Percentiles rank a stretch among this genome's conserved stretches.
Conservation (phyloP, 768 basidiomycete genomes). For the Pulveroboletus frians region DNA sequence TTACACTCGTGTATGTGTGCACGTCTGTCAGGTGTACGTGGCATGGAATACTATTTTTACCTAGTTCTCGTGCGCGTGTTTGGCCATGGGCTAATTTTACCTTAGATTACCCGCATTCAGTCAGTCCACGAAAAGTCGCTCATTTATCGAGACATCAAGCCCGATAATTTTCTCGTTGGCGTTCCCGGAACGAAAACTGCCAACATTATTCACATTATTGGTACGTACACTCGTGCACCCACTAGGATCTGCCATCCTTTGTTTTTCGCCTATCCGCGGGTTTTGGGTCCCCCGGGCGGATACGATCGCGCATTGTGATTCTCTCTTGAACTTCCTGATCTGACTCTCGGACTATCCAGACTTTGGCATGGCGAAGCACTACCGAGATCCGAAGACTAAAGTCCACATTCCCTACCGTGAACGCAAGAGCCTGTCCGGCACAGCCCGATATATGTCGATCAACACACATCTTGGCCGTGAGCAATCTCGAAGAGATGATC, state of each 20-base stretch:
- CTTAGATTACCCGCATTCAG: conserved; percentile 90
- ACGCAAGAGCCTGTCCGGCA: conserved; percentile 92
- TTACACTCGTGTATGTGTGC: conserved; percentile 1
- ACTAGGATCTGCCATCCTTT: conserved; percentile 7
- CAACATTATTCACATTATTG: conserved; percentile 82
- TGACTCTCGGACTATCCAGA: conserved; percentile 43
- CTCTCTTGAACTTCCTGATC: conserved; percentile 1
- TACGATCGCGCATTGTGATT: background rate
- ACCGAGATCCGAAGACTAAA: conserved; percentile 96
- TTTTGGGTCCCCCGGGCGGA: conserved; percentile 1
- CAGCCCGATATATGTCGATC: conserved; percentile 99
- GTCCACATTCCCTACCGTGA: conserved; percentile 99
- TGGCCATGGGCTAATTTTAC: conserved; percentile 5
- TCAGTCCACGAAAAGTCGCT: conserved; percentile 97
- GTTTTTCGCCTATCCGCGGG: background rate
- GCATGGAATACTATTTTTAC: background rate
- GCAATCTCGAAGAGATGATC: conserved; percentile 89
- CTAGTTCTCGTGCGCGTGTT: background rate
- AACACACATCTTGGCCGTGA: conserved; percentile 97
- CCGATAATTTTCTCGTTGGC: conserved; percentile 98
- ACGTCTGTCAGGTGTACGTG: background rate
- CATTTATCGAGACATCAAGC: conserved; percentile 98
- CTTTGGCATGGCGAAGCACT: conserved; percentile 99
- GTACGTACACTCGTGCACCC: conserved; percentile 39
- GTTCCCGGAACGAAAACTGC: conserved; percentile 88